Percentiles rank a stretch among this genome's conserved stretches.
phyloP scores from a whole-genome alignment of 78 protist species.

The Dictyostelium capitatum region DNA sequence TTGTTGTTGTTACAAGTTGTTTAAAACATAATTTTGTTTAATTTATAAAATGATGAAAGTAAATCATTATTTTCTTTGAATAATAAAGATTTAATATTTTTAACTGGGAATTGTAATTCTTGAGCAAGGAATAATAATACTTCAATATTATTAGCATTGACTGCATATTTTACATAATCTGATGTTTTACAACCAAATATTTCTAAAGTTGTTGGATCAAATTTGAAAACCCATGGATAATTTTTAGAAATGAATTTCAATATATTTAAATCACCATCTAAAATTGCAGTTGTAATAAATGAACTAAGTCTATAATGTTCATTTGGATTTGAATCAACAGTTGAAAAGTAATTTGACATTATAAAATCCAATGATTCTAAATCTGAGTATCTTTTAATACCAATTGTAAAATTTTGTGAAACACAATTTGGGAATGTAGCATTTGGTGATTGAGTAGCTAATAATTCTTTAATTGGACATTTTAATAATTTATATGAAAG shows the following conservation, averaged over 20 bases:
- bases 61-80: too few species aligned
- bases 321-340: background rate
- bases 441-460: background rate
- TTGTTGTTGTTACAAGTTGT: too few species aligned
- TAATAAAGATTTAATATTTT: too few species aligned
- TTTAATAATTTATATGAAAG: background rate
- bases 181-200: background rate
- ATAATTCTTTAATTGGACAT: background rate
- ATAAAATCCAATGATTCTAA: background rate
- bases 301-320: background rate
- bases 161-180: background rate
- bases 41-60: too few species aligned
- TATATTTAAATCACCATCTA: background rate
- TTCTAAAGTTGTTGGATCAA: background rate
- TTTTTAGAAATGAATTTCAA: background rate
- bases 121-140: background rate
- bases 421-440: background rate
- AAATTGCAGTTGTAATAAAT: background rate
- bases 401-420: background rate
- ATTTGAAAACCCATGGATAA: background rate
- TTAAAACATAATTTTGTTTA: too few species aligned
- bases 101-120: background rate
- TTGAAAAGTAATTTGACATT: background rate
- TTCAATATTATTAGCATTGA: background rate
- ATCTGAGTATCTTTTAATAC: background rate